Base-by-base conservation (phyloP, 2,329 filamentous ascomycete genomes). In the Exophiala sideris region DNA sequence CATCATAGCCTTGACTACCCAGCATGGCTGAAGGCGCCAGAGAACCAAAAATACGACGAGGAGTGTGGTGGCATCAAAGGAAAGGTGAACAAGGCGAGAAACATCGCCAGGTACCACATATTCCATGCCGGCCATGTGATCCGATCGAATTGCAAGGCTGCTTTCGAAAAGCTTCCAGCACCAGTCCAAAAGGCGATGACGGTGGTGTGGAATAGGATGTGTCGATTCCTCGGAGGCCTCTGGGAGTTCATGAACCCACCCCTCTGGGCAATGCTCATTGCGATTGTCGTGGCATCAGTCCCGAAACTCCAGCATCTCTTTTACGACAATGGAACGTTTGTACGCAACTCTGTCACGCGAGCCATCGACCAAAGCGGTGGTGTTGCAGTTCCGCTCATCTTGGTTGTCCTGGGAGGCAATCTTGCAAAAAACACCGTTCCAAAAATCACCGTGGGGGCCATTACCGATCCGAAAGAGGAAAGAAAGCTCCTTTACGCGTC, bases 231-330 rank as follows among this genome's bases (percentile, higher is more conserved):
- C 62, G 73, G 73, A 45, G 91, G 91, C 48, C 69, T 91, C 10
- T 94, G 88, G 88, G 87, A 88, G 45, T 96, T 96, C 70, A 97
- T 99, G 92, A 97, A 97, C 72, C 92, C 94, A 39, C 94, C 94
- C 1, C 84, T 99, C 21, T 97, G 91, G 91, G 91, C 94, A 29
- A 97, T 99, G 94, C 76, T 97, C 33, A 77, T 85, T 36, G 89
- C 94, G n/a, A 86, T 97, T 42, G 74, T 96, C 47, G 88, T 99
- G 5, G 94, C 94, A 2, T 95, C 91, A 0, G 82, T 96, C 5
- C 94, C 94, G 0, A 67, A 76, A 1, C 80, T 99, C 6, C 92
- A 99, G 70, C 77, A 79, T 38, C 74, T 94, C 14, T 96, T 99
- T 76, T 99, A 97, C 72, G 79, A 85, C 48, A 84, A 91, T 35